Percentiles rank a stretch among this genome's conserved stretches.
Conservation (phyloP, 1,139 yeast species). For the Geotrichum macrosporum region DNA sequence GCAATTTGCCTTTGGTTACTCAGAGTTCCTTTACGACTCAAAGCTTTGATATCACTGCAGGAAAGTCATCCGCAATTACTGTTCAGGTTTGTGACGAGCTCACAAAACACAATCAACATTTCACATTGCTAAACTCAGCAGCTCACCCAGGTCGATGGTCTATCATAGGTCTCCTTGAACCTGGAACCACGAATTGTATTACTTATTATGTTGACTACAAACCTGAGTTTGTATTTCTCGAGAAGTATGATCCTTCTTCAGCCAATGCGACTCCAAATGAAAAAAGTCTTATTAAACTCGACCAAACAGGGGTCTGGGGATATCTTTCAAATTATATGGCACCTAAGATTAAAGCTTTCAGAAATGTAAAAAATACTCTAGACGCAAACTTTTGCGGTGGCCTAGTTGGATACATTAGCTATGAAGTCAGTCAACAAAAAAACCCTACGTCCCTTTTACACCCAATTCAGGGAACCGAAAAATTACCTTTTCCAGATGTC, state of each 20-base stretch:
- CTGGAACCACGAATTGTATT: conserved; percentile 50
- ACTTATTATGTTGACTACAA: conserved; percentile 52
- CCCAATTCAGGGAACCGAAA: conserved; percentile 12
- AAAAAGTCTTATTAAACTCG: conserved; percentile 3
- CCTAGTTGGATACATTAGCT: conserved; percentile 73
- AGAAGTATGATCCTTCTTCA: conserved; percentile 28
- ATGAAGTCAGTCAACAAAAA: conserved; percentile 50
- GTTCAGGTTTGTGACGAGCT: conserved; percentile 51
- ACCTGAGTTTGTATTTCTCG: conserved; percentile 31
- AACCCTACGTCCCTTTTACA: conserved; percentile 13
- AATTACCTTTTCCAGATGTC: conserved; percentile 53
- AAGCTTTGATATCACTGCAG: conserved; percentile 1
- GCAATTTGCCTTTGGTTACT: neutral
- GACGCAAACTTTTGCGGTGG: conserved; percentile 84
- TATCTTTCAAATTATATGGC: conserved; percentile 51
- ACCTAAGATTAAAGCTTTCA: conserved; percentile 31
- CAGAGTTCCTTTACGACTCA: neutral
- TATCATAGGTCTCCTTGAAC: conserved; percentile 67
- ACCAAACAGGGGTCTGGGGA: conserved; percentile 44
- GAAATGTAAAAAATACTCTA: conserved; percentile 25
- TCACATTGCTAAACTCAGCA: conserved; percentile 67
- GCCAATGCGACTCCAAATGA: conserved; percentile 23
- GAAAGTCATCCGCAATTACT: conserved; percentile 19
- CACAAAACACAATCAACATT: conserved; percentile 39
- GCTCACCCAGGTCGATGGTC: conserved; percentile 83